Base-by-base conservation (phyloP, 768 basidiomycete genomes). In the Termitomyces sp. region DNA sequence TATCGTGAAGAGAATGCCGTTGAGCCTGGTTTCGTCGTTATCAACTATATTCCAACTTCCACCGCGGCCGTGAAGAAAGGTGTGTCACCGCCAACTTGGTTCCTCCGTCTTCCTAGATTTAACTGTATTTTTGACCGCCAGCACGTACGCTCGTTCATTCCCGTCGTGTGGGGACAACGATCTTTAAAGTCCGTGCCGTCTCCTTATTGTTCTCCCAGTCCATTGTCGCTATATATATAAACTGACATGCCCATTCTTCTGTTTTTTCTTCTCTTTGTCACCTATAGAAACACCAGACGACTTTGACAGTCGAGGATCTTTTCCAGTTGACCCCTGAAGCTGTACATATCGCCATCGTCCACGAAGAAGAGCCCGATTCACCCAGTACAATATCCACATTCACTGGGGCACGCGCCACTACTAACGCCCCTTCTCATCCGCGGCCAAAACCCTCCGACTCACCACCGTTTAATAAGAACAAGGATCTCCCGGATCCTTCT, bases 111-210 rank as follows among this genome's bases (percentile, higher is more conserved):
- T 42, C 40, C 5, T n/a, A 34, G 27, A 40, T 34, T 47, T 25
- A 43, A 59, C 59, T 62, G n/a, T 8, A 40, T 54, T 55, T 58
- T 27, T 45, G 59, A 53, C 27, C 53, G 50, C 27, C 56, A 81
- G 81, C 80, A 14, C 72, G 77, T 37, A 74, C 74, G 4, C 69
- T 80, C 31, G 79, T 81, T 10, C 76, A 80, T 61, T 77, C 80
- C 12, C 73, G 80, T 51, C 73, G 79, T 9, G 65, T 82, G 53
- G 77, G 77, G 16, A 69, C 70, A 17, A 69, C 70, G 29, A 67
- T 78, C 48, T 78, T 81, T 63, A 77, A 76, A 70, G 81, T 80
- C 54, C 66, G 65, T 62, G 50, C 42, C 40, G 23, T 58, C 32
- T 48, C 57, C 29, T 47, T 47, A 66, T 67, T 63, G 65, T 64